Evolutionary conservation across 176 grass and related monocot species (phyloP), one percentile per base, ranked within the genome.

Genomic region (Poa annua): DNA sequence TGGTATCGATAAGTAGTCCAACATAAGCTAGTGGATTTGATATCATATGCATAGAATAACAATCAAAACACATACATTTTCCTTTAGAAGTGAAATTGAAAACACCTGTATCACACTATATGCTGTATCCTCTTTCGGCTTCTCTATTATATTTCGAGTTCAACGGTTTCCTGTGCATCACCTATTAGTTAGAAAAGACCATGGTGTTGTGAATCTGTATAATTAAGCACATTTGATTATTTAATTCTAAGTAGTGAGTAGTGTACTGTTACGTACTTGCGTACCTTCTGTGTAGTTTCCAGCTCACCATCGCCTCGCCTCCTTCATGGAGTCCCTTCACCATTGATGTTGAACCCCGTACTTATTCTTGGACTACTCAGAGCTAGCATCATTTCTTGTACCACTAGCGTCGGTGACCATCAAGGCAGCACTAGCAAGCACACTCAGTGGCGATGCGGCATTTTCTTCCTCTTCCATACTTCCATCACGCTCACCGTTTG

Each of bases 31-130:
- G 48, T 15, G 48, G 15, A 16, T 4, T 50, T 50, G 10, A 60
- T 60, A 60, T 60, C 60, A 63, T 63, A 63, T 63, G 60, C 60
- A 63, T 32, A 63, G 25, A 32, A 63, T 62, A 62, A 14, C 59
- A 62, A 29, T 6, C 10, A 48, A 60, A 24, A 60, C 59, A 29
- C 59, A 26, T 62, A 62, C 24, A 25, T 25, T 12, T 24, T 10
- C 24, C 59, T 62, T 62, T 24, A 21, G 41, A 45, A 21, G 67
- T 71, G 38, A 45, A 45, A 45, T 14, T 71, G 2, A 71, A 45
- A 11, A 71, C 12, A 41, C 35, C 20, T 71, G n/a, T 29, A n/a
- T n/a, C n/a, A n/a, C n/a, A 8, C 5, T 45, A 42, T 71, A 48
- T 48, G 44, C 10, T 47, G 60, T 14, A 29, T 1, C 67, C 39